Evolutionary conservation across 345 rosid genomes (phyloP), one percentile per base, ranked within the genome.

Genomic region (Populus simonii): DNA sequence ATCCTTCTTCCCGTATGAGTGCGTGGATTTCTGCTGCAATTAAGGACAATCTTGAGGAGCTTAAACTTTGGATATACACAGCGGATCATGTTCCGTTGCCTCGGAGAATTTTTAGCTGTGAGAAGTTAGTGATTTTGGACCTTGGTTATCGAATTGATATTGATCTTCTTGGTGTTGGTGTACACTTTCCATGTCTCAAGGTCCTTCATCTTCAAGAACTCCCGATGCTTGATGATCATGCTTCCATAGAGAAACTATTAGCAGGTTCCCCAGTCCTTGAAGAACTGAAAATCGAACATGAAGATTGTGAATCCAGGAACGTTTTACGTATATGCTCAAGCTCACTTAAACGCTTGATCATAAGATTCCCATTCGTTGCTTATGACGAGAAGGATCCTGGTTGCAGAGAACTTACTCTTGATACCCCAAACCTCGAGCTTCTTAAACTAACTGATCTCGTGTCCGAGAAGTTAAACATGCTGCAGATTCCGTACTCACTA

Each of bases 361-460:
- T 72, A 8, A 17, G 12, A 8, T 72, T 55, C 20, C 18, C 7
- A 51, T 16, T 31, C 8, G 0, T 33, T 33, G 36, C 36, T 6
- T 8, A 31, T 33, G 18, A 53, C 10, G 7, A 4, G 11, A 11
- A 31, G 65, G 25, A 51, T 51, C 22, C 57, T 51, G n/a, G n/a
- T 51, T 17, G 57, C 7, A 51, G 57, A 51, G 3, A 22, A 17
- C n/a, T 22, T 22, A 43, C 38, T 35, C 23, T 57, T 73, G 67
- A 73, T 59, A 39, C 76, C 17, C 67, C 67, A 12, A 57, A 73
- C 17, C 76, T 73, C 5, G 22, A 73, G 59, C 38, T 22, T 73
- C 51, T 73, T 16, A 9, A n/a, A n/a, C 67, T 73, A 25, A 6
- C 20, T 29, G 74, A 39, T 71, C 1, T 2, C 22, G 36, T 20